Evolutionary conservation across 1,284 basidiomycete genomes (phyloP), one percentile per base, ranked within the genome.

Genomic region (Heterobasidion occidentale): DNA sequence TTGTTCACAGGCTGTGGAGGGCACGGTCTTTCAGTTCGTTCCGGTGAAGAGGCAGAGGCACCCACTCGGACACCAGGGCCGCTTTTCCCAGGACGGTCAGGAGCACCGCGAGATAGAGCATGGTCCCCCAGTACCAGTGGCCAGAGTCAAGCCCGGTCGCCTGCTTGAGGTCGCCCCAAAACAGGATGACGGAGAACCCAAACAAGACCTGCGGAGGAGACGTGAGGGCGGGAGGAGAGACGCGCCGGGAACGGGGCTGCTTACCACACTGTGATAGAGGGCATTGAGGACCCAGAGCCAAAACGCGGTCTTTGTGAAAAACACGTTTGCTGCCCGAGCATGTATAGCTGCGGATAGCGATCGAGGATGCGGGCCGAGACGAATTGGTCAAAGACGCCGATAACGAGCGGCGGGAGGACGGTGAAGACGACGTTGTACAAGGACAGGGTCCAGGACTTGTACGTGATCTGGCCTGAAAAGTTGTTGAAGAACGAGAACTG

Each of bases 91-190:
- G 80, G 8, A 99, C 96, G 0, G 96, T 99, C 56, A 98, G 78
- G 36, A 99, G 78, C 6, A 98, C 92, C 2, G 90, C 84, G 51
- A 99, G 83, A 70, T 98, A 99, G 15, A 99, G 74, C 17, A 90
- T 91, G 3, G 94, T 98, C 96, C 19, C 97, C 96, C 96, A 99
- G 64, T 96, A 91, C 97, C 97, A 99, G 71, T 94, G 88, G 7
- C 95, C 95, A 11, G 88, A 84, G 68, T 94, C 89, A 61, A 84
- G 79, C 1, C 97, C 97, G 56, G 84, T 78, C 1, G 79, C 70
- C 56, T 91, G 84, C 64, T 94, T 90, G 59, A 96, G 73, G 67
- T 94, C 92, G 36, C 89, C 91, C 88, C 92, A 94, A 73, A 97
- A 98, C 46, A 96, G 77, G 57, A 94, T 81, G 51, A 94, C 77